Evolutionary conservation across 805 yeast species (phyloP).

Genomic region (Yarrowia porcina): DNA sequence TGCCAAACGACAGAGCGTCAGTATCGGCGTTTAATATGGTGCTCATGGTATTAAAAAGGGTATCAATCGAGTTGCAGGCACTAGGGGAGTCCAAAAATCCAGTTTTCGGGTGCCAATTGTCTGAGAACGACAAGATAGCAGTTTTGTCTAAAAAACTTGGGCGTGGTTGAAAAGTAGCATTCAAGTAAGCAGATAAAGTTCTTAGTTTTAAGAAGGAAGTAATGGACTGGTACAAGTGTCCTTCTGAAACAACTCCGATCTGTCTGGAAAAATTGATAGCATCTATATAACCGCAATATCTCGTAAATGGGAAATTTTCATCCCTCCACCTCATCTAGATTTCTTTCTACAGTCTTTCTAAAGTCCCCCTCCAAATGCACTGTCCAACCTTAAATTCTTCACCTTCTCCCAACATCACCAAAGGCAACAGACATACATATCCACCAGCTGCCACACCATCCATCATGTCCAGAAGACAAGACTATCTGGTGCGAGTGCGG

Average conservation of each 20-base stretch:
- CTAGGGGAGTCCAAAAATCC: not conserved
- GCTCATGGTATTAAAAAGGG: not conserved
- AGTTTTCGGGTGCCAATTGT: no score
- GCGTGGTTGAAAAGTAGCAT: not conserved
- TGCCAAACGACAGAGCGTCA: slow-evolving; percentile 5
- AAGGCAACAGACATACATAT: not conserved
- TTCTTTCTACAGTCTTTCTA: not conserved
- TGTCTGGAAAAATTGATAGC: no score
- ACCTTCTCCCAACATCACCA: not conserved
- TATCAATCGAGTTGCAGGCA: not conserved
- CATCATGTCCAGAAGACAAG: slow-evolving; percentile 38
- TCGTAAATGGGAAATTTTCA: no score
- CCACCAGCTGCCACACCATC: not conserved
- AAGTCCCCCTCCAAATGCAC: no score
- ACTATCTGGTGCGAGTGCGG: slow-evolving; percentile 64
- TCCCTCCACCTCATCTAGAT: not conserved
- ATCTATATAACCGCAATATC: no score
- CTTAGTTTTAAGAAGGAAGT: no score
- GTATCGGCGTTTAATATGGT: slow-evolving; percentile 4
- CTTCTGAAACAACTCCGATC: no score
- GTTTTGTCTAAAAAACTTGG: not conserved
- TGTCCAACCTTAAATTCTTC: slow-evolving; percentile 5
- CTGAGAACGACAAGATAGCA: not conserved
- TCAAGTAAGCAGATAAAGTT: not conserved
- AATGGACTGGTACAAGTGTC: no score